A percentile compares a stretch with the other conserved stretches of the same genome.
Conservation (phyloP, 2,329 filamentous ascomycete species). For the Chrysosporium keratinophilum region DNA sequence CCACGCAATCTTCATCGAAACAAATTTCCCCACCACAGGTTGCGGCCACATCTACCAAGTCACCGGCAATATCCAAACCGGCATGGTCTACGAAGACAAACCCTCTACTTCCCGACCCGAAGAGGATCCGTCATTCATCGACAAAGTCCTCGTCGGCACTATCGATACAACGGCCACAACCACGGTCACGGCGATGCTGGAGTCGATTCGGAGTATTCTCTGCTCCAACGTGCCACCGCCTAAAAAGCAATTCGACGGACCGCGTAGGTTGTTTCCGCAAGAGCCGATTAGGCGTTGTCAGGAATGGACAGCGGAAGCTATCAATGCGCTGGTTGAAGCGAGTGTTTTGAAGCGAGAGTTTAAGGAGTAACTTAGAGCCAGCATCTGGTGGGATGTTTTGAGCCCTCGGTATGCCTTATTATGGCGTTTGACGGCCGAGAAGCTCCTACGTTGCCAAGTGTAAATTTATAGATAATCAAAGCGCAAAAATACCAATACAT, state of each 20-base stretch:
- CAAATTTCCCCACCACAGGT: slow-evolving; percentile 12
- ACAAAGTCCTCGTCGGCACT: slow-evolving; percentile 1
- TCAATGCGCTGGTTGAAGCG: slow-evolving; percentile 12
- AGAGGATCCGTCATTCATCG: slow-evolving; percentile 8
- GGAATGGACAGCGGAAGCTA: slow-evolving; percentile 25
- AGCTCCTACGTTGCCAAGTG: no score
- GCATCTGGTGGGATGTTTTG: no score
- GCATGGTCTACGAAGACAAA: slow-evolving; percentile 20
- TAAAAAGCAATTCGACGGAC: slow-evolving; percentile 26
- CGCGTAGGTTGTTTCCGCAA: slow-evolving; percentile 21
- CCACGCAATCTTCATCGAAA: slow-evolving; percentile 25
- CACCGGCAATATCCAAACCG: slow-evolving; percentile 25
- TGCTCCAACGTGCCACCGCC: slow-evolving; percentile 19
- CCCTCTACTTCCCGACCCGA: slow-evolving; percentile 14
- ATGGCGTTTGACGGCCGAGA: no score
- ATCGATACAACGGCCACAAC: neutral
- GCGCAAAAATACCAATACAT: no score
- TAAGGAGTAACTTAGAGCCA: neutral
- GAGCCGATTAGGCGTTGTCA: slow-evolving; percentile 23
- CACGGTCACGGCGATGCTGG: neutral
- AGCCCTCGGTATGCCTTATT: no score
- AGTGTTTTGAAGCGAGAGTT: slow-evolving; percentile 5
- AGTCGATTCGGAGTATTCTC: slow-evolving; percentile 18
- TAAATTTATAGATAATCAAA: no score
- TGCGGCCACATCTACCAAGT: slow-evolving; percentile 23